phyloP scores from a whole-genome alignment of 2,329 filamentous ascomycete species.

The Leptographium radiaticola region DNA sequence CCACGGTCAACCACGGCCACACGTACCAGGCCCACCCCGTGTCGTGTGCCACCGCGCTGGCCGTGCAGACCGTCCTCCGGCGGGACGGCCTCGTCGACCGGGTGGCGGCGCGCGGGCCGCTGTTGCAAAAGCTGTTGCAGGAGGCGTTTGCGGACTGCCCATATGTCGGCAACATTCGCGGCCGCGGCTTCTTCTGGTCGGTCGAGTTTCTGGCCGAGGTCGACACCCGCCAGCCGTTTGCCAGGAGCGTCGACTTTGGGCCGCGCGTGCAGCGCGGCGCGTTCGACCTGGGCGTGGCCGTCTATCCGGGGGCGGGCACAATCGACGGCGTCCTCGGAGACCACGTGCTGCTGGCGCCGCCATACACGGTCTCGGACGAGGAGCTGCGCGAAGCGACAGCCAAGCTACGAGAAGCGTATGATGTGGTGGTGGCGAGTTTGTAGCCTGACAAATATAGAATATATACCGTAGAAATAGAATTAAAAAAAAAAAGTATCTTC shows the following conservation, averaged over 20 bases:
- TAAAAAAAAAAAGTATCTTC: neutral
- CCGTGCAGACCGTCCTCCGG: constrained; percentile 45
- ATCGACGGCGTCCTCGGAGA: constrained; percentile 49
- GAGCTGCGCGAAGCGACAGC: neutral
- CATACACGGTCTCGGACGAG: constrained; percentile 32
- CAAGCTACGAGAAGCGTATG: neutral
- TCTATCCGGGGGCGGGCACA: constrained; percentile 52
- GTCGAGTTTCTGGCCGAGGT: constrained; percentile 26
- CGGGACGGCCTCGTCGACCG: constrained; percentile 44
- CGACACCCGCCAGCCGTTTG: constrained; percentile 18
- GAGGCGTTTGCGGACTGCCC: constrained; percentile 16
- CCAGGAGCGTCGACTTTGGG: constrained; percentile 15
- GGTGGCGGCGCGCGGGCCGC: constrained; percentile 37
- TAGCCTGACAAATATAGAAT: neutral
- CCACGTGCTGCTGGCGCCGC: constrained; percentile 55
- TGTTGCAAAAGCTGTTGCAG: constrained; percentile 33
- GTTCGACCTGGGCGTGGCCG: constrained; percentile 17
- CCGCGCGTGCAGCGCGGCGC: constrained; percentile 18
- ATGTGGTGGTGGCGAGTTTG: neutral
- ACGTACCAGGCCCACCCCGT: constrained; percentile 50
- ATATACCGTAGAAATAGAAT: neutral
- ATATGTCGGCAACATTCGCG: constrained; percentile 47
- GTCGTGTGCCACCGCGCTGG: constrained; percentile 47
- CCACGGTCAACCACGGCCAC: constrained; percentile 36
- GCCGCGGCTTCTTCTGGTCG: constrained; percentile 44